Conservation (phyloP, 1,139 yeast genomes). For the Pichia kudriavzevii region DNA sequence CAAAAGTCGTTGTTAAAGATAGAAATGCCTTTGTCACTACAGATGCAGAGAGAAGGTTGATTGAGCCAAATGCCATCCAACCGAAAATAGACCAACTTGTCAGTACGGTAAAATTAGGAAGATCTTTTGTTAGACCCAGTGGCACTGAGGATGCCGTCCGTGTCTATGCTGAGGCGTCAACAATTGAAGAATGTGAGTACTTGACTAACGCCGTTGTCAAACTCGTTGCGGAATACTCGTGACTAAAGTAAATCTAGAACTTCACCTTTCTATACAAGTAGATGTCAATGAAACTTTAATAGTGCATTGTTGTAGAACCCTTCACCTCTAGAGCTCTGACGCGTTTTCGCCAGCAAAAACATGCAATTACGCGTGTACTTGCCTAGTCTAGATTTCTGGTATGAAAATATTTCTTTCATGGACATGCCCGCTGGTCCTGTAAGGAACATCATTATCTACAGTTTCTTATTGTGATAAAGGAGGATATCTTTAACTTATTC, state of each 20-base stretch:
- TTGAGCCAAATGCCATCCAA: constrained; percentile 65
- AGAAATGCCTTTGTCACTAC: constrained; percentile 74
- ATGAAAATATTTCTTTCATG: too few relatives aligned
- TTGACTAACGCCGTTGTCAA: constrained; percentile 47
- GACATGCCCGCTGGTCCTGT: too few relatives aligned
- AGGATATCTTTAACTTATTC: too few relatives aligned
- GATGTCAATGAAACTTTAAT: too few relatives aligned
- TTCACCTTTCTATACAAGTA: not conserved
- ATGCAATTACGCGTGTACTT: too few relatives aligned
- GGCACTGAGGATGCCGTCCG: constrained; percentile 98
- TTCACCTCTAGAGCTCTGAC: too few relatives aligned
- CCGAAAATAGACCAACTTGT: constrained; percentile 61
- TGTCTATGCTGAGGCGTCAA: constrained; percentile 84
- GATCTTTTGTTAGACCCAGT: constrained; percentile 93
- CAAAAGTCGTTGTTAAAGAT: constrained; percentile 78
- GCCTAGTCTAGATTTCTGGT: too few relatives aligned
- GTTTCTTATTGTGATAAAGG: too few relatives aligned
- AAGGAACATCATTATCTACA: too few relatives aligned
- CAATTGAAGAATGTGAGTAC: constrained; percentile 42
- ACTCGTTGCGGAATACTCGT: constrained; percentile 30
- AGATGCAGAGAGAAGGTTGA: constrained; percentile 79
- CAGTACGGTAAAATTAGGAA: constrained; percentile 41
- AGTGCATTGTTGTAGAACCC: too few relatives aligned
- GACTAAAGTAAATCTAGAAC: not conserved
- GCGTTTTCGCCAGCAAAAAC: too few relatives aligned